These are phyloP conservation scores for Scutellaria barbata DNA, from an alignment of 257 asterid species.

Conservation along the genomic window DNA sequence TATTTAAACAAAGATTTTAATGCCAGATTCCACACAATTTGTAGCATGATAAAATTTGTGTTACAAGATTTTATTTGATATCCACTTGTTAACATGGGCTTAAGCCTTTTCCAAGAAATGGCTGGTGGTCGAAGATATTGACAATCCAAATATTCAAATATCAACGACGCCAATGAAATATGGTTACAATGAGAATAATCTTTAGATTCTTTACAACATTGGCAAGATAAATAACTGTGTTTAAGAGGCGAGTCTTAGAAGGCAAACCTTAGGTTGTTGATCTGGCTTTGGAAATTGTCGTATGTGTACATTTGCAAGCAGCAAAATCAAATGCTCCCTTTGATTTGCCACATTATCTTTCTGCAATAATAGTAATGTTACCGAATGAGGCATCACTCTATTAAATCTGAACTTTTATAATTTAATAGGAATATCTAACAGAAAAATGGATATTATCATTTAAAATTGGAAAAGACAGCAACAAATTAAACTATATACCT, in stretches of 20 bases:
- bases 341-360: constrained; percentile 88
- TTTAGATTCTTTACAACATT: neutral
- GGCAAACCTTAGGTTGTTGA: constrained; percentile 83
- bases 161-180: neutral
- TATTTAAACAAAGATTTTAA: neutral
- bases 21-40: neutral
- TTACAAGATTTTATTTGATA: neutral
- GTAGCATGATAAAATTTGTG: neutral
- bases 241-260: constrained; percentile 29
- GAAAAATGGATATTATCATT: neutral
- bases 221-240: constrained; percentile 6
- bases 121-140: neutral
- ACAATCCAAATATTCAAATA: neutral
- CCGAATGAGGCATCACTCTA: neutral
- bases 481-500: constrained; percentile 47
- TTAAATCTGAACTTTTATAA: constrained; percentile 11
- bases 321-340: constrained; percentile 89
- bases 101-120: neutral
- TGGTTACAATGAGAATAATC: neutral
- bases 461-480: neutral
- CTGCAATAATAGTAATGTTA: constrained; percentile 47
- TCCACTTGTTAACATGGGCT: neutral
- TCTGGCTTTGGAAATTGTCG: constrained; percentile 91
- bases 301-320: constrained; percentile 91
- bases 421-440: constrained; percentile 16